Percentiles rank a stretch among this genome's conserved stretches.
Evolutionary conservation across 129 eudicot species (phyloP).

Genomic region (Artemisia annua): DNA sequence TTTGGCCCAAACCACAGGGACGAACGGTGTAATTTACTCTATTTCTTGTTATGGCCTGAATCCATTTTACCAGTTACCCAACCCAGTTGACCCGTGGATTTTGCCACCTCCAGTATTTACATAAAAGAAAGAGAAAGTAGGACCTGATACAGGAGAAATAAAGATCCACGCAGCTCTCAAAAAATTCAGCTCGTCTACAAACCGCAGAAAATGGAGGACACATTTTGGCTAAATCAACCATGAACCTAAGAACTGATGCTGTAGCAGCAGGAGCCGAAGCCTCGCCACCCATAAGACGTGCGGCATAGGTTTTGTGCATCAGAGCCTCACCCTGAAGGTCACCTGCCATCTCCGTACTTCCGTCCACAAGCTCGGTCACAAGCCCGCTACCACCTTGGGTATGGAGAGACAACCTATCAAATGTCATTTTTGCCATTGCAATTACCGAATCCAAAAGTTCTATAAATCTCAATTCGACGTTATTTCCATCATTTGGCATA

Average conservation of each 20-base stretch:
- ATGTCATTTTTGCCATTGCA: conserved; percentile 94
- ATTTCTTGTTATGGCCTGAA: too few species aligned
- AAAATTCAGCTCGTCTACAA: conserved; percentile 82
- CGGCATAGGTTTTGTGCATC: conserved; percentile 99
- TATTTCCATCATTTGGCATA: conserved; percentile 77
- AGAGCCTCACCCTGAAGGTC: conserved; percentile 99
- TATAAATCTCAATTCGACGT: conserved; percentile 62
- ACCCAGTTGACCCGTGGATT: not conserved
- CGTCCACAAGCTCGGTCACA: conserved; percentile 88
- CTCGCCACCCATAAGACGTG: conserved; percentile 99
- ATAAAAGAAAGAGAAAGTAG: not conserved
- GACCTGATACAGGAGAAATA: conserved; percentile 96
- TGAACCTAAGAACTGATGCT: conserved; percentile 85
- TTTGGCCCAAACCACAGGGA: too few species aligned
- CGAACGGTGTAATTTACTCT: too few species aligned
- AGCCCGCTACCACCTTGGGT: conserved; percentile 70
- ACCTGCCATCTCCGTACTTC: conserved; percentile 73
- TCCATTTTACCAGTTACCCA: not conserved
- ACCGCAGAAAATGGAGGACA: conserved; percentile 81
- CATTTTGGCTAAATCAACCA: conserved; percentile 97
- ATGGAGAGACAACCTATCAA: conserved; percentile 73
- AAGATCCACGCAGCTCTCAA: conserved; percentile 87
- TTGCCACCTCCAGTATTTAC: not conserved
- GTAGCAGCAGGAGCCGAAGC: conserved; percentile 99
- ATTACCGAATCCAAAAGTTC: conserved; percentile 92